Evolutionary conservation across 495 filamentous ascomycete species (phyloP).

Genomic region (Jackrogersella minutella): DNA sequence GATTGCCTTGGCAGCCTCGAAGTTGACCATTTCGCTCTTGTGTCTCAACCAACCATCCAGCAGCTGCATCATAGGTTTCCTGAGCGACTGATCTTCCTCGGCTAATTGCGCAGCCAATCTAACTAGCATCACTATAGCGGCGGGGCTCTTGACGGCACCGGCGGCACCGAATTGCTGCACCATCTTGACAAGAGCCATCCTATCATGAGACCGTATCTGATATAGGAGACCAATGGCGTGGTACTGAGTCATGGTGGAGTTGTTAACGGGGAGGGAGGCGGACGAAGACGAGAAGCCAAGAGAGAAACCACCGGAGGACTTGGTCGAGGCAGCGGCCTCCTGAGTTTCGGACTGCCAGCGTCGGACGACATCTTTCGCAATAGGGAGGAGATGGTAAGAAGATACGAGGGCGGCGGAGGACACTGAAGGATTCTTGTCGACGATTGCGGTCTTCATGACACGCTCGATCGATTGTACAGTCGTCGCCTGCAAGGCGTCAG

Average conservation of each 20-base stretch:
- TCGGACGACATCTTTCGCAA: slow-evolving; percentile 92
- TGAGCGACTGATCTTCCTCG: slow-evolving; percentile 86
- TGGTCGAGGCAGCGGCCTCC: slow-evolving; percentile 89
- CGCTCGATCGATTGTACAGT: slow-evolving; percentile 98
- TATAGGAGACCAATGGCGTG: slow-evolving; percentile 97
- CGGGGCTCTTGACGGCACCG: slow-evolving; percentile 92
- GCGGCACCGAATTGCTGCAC: slow-evolving; percentile 95
- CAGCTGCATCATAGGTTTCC: slow-evolving; percentile 93
- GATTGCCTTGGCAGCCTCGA: slow-evolving; percentile 98
- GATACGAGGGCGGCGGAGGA: slow-evolving; percentile 97
- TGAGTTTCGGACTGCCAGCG: slow-evolving; percentile 99
- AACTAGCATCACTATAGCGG: slow-evolving; percentile 90
- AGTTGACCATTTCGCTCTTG: slow-evolving; percentile 99
- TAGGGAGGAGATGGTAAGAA: slow-evolving; percentile 96
- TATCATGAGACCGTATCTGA: slow-evolving; percentile 96
- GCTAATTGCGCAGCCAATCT: slow-evolving; percentile 93
- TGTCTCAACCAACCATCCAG: slow-evolving; percentile 96
- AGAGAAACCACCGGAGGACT: slow-evolving; percentile 86
- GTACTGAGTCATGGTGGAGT: slow-evolving; percentile 95
- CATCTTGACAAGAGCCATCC: slow-evolving; percentile 99
- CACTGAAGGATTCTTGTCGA: slow-evolving; percentile 98
- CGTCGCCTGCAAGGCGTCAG: slow-evolving; percentile 70
- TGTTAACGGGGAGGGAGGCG: slow-evolving; percentile 74
- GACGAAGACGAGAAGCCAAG: slow-evolving; percentile 85
- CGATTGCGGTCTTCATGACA: slow-evolving; percentile 98